Conservation (phyloP, 2,329 filamentous ascomycete species). For the Neopestalotiopsis sp. region DNA sequence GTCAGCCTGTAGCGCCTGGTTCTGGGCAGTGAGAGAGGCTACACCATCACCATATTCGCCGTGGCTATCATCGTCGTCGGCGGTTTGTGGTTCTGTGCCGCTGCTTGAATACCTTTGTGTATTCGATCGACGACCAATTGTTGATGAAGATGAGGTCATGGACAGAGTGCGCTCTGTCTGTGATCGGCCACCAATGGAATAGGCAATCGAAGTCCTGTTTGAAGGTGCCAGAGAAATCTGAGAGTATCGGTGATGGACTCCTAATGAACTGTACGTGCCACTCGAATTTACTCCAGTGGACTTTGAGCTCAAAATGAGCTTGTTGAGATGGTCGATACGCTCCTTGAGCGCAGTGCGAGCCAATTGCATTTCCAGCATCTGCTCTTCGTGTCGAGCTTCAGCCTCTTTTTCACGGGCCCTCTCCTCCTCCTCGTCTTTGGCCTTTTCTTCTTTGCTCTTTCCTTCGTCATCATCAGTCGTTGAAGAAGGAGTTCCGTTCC, state of each 20-base stretch:
- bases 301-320: conserved; percentile 93
- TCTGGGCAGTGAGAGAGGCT: conserved; percentile 83
- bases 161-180: conserved; percentile 70
- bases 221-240: conserved; percentile 62
- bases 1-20: conserved; percentile 91
- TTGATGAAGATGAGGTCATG: conserved; percentile 67
- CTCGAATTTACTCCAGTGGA: conserved; percentile 90
- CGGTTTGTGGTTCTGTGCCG: conserved; percentile 44
- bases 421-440: conserved; percentile 73
- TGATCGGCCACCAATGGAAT: conserved; percentile 59
- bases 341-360: conserved; percentile 95
- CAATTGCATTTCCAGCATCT: conserved; percentile 98
- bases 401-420: conserved; percentile 78
- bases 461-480: conserved; percentile 58
- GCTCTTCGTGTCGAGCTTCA: conserved; percentile 88
- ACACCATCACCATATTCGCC: conserved; percentile 82
- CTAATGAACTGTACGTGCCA: conserved; percentile 72
- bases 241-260: conserved; percentile 68
- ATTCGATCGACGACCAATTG: conserved; percentile 60
- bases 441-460: conserved; percentile 54
- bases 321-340: conserved; percentile 94
- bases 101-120: conserved; percentile 51
- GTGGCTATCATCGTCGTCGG: conserved; percentile 71
- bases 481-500: conserved; percentile 54
- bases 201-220: conserved; percentile 72